Base-by-base conservation (phyloP, 768 basidiomycete genomes). In the Cyathus striatus region DNA sequence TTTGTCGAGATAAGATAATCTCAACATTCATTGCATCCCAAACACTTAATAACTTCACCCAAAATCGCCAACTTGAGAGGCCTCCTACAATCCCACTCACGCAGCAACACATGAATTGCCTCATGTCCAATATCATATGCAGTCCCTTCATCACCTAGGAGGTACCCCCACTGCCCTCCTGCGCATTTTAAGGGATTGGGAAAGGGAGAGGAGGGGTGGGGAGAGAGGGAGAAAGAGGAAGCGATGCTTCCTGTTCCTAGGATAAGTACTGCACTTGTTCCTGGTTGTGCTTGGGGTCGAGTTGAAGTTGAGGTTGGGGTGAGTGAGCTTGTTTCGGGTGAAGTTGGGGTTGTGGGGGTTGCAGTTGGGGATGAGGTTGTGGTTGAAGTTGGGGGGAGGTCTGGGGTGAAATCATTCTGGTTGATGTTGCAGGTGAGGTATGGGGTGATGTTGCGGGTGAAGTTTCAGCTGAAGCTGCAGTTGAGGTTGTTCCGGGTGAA, bases 101-200 rank as follows among this genome's bases (percentile, higher is more conserved):
- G 41, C 5, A 60, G 38, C 12, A 48, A 44, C 10, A 38, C 43
- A n/a, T 55, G 50, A 4, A 60, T 45, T 9, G 54, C 59, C 30
- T 56, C 53, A 22, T 55, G 45, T 4, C 55, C 55, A 23, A 60
- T 59, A 5, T 32, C 46, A 26, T 53, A 59, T 4, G 52, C 57
- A 12, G 57, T 57, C 14, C 55, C 57, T 49, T 57, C 57, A 37
- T 60, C 55, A 16, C 55, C 57, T 17, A 58, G 48, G 10, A 60
- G 48, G 32, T 58, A 59, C 9, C 55, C 59, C 59, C 55, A 58
- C n/a, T n/a, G n/a, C 6, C 57, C 55, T 12, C 55, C 53, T 3
- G 54, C 38, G 9, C 59, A 52, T 10, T 48, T 51, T 2, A 54
- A 6, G 5, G 55, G 49, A 1, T 26, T 20, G 23, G 53, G 40